phyloP scores from a whole-genome alignment of 2,329 filamentous ascomycete species.

The Arthroderma sp. region DNA sequence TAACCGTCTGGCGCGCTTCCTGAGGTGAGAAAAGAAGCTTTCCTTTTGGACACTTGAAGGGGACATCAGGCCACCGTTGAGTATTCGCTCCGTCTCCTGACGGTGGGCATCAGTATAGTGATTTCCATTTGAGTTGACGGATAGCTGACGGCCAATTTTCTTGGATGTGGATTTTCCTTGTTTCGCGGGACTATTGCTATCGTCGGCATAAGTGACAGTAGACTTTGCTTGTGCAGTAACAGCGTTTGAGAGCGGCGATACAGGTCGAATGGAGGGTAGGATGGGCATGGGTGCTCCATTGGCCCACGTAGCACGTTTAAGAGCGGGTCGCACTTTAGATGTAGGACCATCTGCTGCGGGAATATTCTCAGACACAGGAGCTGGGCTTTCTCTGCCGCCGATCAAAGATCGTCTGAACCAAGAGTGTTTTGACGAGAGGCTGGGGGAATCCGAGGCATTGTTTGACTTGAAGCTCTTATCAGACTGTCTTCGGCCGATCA shows the following conservation, averaged over 20 bases:
- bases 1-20: conserved; percentile 82
- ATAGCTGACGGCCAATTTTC: conserved; percentile 91
- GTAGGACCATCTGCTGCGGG: conserved; percentile 27
- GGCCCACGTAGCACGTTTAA: conserved; percentile 86
- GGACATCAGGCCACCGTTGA: conserved; percentile 71
- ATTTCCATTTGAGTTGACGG: conserved; percentile 80
- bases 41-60: conserved; percentile 64
- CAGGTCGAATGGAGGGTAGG: conserved; percentile 81
- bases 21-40: conserved; percentile 93
- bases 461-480: conserved; percentile 54
- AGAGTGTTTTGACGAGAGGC: conserved; percentile 67
- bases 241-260: conserved; percentile 89
- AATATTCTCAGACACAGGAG: conserved; percentile 36
- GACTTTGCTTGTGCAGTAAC: conserved; percentile 62
- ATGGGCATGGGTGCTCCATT: conserved; percentile 91
- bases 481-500: conserved; percentile 81
- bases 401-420: conserved; percentile 97
- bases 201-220: conserved; percentile 34
- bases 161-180: conserved; percentile 37
- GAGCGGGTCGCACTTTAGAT: conserved; percentile 29
- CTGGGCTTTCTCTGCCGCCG: conserved; percentile 57
- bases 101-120: conserved; percentile 83
- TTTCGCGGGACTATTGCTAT: not conserved
- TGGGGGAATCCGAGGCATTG: conserved; percentile 48
- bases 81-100: conserved; percentile 77